A percentile compares a stretch with the other conserved stretches of the same genome.
Conservation (phyloP, 2,329 filamentous ascomycete genomes). For the Scytalidium sp. region DNA sequence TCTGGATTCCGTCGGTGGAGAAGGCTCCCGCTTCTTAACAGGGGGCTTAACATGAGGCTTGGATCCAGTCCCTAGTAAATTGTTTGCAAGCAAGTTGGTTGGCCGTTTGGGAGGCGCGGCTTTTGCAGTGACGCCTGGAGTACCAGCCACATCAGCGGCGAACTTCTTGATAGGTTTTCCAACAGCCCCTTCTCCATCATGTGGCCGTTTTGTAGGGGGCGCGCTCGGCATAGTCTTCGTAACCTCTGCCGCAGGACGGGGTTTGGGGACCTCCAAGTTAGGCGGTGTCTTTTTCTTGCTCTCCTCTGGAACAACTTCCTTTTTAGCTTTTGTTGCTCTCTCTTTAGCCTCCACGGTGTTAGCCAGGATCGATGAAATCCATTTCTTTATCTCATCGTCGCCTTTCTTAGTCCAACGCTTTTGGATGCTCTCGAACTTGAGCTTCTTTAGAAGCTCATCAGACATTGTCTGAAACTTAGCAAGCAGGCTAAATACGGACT, state of each 20-base stretch:
- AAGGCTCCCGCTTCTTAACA: constrained; percentile 30
- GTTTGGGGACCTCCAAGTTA: constrained; percentile 20
- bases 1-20: constrained; percentile 27
- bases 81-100: constrained; percentile 12
- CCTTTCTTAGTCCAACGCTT: constrained; percentile 61
- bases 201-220: constrained; percentile 25
- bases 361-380: constrained; percentile 55
- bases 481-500: constrained; percentile 57
- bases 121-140: constrained; percentile 19
- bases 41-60: constrained; percentile 24
- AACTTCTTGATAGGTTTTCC: constrained; percentile 29
- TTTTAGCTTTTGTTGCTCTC: constrained; percentile 39
- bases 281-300: constrained; percentile 21
- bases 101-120: constrained; percentile 17
- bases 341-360: constrained; percentile 28
- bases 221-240: constrained; percentile 8
- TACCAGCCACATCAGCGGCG: constrained; percentile 23
- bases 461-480: constrained; percentile 57
- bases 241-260: constrained; percentile 13
- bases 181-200: constrained; percentile 25
- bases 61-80: constrained; percentile 25
- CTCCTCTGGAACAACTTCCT: constrained; percentile 28
- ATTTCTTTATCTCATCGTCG: constrained; percentile 59
- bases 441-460: constrained; percentile 55
- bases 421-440: constrained; percentile 64